Percentiles rank a stretch among this genome's conserved stretches.
These are phyloP conservation scores for Multifurca ochricompacta DNA, from an alignment of 768 basidiomycete species.

Conservation along the genomic window DNA sequence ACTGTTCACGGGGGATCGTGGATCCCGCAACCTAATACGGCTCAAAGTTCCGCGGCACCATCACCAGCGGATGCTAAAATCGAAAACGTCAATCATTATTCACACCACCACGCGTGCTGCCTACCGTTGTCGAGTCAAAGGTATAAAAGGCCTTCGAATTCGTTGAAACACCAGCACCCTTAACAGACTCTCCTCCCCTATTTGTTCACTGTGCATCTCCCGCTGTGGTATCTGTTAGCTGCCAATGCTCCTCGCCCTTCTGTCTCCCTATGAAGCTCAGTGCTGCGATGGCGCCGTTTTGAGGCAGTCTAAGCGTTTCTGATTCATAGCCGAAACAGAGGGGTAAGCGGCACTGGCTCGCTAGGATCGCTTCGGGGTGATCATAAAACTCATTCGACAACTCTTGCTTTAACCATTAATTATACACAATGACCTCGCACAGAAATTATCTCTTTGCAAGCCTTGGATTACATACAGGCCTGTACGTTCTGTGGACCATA, in stretches of 20 bases:
- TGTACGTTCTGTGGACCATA: neutral
- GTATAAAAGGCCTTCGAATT: slow-evolving; percentile 11
- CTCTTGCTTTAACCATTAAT: neutral
- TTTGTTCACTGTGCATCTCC: neutral
- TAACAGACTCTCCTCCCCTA: neutral
- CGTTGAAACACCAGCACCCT: neutral
- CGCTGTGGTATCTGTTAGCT: neutral
- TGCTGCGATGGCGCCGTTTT: slow-evolving; percentile 1
- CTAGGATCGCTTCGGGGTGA: neutral
- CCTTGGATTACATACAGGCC: too few relatives aligned
- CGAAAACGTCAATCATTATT: slow-evolving; percentile 4
- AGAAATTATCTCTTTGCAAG: neutral
- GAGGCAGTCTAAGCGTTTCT: slow-evolving; percentile 5
- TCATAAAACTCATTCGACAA: neutral
- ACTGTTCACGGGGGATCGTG: neutral
- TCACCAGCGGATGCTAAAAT: slow-evolving; percentile 7
- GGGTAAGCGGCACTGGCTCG: slow-evolving; percentile 11
- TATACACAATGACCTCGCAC: neutral
- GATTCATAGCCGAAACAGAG: slow-evolving; percentile 21
- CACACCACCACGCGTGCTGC: neutral
- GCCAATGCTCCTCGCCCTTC: slow-evolving; percentile 11
- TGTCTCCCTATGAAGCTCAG: slow-evolving; percentile 16
- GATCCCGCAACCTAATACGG: slow-evolving; percentile 8
- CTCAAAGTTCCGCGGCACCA: slow-evolving; percentile 1
- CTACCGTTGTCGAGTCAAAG: neutral